Percentiles rank a stretch among this genome's conserved stretches.
Conservation (phyloP, 2,329 filamentous ascomycete genomes). For the Xenoacremonium recifei region DNA sequence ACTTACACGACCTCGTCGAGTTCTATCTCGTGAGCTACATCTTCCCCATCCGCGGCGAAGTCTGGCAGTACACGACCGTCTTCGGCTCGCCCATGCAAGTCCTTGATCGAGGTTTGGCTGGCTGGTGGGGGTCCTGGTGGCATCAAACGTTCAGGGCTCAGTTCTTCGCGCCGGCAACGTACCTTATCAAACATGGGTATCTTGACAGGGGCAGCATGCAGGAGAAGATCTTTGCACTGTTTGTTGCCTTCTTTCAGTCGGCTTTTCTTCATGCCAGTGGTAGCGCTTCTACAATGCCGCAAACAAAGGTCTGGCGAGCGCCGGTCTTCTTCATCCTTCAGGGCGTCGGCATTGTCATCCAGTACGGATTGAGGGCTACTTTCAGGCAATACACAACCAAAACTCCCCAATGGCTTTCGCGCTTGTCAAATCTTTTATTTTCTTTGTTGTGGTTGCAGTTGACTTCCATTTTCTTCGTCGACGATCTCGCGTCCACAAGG, state of each 20-base stretch:
- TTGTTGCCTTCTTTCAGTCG: slow-evolving; percentile 58
- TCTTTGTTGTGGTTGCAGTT: slow-evolving; percentile 65
- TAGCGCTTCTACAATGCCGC: slow-evolving; percentile 63
- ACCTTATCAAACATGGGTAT: slow-evolving; percentile 40
- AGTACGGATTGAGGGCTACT: slow-evolving; percentile 41
- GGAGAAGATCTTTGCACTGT: slow-evolving; percentile 26
- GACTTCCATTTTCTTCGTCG: slow-evolving; percentile 64
- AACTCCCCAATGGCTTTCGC: slow-evolving; percentile 46
- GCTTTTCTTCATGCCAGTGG: slow-evolving; percentile 70
- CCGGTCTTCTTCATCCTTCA: slow-evolving; percentile 72
- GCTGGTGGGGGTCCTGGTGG: slow-evolving; percentile 87
- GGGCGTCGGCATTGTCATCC: slow-evolving; percentile 61
- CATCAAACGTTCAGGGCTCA: slow-evolving; percentile 83
- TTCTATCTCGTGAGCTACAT: slow-evolving; percentile 47
- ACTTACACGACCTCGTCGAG: slow-evolving; percentile 57
- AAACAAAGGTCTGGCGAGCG: slow-evolving; percentile 50
- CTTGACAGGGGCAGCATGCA: slow-evolving; percentile 31
- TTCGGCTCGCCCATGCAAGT: slow-evolving; percentile 56
- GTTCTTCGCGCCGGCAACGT: slow-evolving; percentile 60
- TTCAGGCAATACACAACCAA: slow-evolving; percentile 36
- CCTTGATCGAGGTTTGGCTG: slow-evolving; percentile 68
- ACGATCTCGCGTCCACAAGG: slow-evolving; percentile 73
- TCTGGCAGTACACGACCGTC: slow-evolving; percentile 54
- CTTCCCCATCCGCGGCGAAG: slow-evolving; percentile 49
- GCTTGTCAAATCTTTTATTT: slow-evolving; percentile 59